A percentile compares a stretch with the other conserved stretches of the same genome.
phyloP scores from a whole-genome alignment of 192 early-diverging fungal genomes.

The Rhizophagus clarus region DNA sequence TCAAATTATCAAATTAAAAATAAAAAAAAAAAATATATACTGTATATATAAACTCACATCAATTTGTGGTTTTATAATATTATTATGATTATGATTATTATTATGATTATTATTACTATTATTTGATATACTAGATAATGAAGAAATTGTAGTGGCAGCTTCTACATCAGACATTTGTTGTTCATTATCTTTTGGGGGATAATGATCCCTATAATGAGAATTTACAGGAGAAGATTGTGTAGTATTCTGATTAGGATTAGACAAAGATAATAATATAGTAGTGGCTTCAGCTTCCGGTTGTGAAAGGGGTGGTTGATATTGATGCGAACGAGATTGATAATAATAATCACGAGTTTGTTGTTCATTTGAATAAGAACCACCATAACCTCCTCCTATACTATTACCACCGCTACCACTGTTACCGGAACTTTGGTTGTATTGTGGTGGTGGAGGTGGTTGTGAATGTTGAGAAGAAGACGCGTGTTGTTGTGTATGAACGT shows the following conservation, averaged over 20 bases:
- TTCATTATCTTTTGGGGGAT: neutral
- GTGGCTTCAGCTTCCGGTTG: too few relatives aligned
- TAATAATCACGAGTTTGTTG: too few relatives aligned
- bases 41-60: neutral
- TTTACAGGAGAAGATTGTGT: neutral
- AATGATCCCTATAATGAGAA: slow-evolving; percentile 13
- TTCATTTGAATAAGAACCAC: neutral
- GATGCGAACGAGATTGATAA: neutral
- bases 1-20: neutral
- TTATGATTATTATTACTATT: neutral
- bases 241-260: neutral
- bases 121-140: neutral
- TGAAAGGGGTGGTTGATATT: neutral
- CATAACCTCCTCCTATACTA: neutral
- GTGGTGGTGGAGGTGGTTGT: neutral
- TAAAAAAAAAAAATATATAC: neutral
- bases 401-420: neutral
- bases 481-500: neutral
- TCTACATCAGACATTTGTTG: slow-evolving; percentile 16
- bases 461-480: neutral
- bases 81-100: neutral
- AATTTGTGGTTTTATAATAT: neutral
- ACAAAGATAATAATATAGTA: neutral
- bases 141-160: neutral
- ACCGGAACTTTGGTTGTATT: neutral